Evolutionary conservation across 1,284 basidiomycete species (phyloP).

Genomic region (Fereydounia khargensis): DNA sequence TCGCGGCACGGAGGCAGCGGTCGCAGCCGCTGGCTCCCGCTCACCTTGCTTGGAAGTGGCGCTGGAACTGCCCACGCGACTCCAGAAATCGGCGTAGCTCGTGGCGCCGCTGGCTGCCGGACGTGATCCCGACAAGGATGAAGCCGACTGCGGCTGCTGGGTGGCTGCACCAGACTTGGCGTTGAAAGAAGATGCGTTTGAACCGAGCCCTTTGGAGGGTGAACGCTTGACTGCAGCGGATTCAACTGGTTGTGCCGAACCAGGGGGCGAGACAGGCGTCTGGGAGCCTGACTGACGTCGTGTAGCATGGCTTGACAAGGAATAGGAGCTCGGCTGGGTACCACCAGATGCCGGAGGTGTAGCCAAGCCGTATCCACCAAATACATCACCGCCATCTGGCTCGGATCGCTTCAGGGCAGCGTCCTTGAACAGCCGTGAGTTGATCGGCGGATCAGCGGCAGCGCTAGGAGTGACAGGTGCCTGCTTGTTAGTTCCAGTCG

Average conservation of each 20-base stretch:
- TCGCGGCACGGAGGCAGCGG: too few species aligned
- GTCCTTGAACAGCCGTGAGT: conserved; percentile 31
- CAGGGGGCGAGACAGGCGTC: conserved; percentile 28
- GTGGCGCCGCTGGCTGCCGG: conserved; percentile 14
- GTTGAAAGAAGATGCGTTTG: too few species aligned
- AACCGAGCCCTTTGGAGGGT: too few species aligned
- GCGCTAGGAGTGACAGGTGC: conserved; percentile 12
- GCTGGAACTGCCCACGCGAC: conserved; percentile 24
- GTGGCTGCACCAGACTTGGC: too few species aligned
- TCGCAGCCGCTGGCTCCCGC: too few species aligned
- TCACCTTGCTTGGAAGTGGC: too few species aligned
- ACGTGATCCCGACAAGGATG: background rate
- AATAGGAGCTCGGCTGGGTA: conserved; percentile 15
- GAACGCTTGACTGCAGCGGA: too few species aligned
- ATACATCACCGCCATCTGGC: conserved; percentile 28
- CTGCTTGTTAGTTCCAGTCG: conserved; percentile 12
- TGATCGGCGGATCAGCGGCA: conserved; percentile 2
- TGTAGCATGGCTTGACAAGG: conserved; percentile 17
- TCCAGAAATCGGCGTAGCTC: conserved; percentile 47
- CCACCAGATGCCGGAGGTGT: conserved; percentile 30
- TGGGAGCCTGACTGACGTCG: conserved; percentile 17
- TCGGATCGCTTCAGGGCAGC: conserved; percentile 24
- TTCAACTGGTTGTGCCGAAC: too few species aligned
- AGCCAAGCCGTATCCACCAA: conserved; percentile 32
- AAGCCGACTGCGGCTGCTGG: too few species aligned